Conservation (phyloP, 805 yeast genomes). For the Kuraishia floccosa region DNA sequence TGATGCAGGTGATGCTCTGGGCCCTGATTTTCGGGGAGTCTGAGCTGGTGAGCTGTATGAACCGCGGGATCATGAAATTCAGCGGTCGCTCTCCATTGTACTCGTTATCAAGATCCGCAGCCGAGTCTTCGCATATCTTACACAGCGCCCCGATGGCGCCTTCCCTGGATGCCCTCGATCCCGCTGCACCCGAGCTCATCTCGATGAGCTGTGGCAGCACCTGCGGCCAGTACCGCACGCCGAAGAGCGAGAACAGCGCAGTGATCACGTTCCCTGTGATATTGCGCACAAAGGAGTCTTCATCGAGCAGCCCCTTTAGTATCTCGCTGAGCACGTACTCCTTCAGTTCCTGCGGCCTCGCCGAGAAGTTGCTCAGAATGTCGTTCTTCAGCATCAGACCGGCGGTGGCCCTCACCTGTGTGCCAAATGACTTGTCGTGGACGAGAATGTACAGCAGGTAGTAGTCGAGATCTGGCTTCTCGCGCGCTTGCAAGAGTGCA, state of each 20-base stretch:
- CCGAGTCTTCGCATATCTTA: conserved; percentile 87
- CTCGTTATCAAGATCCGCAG: conserved; percentile 49
- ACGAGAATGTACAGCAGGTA: conserved; percentile 66
- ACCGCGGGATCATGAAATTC: conserved; percentile 52
- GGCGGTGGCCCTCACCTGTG: conserved; percentile 73
- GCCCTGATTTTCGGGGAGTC: conserved; percentile 40
- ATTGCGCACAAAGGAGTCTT: conserved; percentile 57
- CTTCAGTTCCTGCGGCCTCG: conserved; percentile 16
- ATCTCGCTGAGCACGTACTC: conserved; percentile 22
- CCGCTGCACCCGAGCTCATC: conserved; percentile 37
- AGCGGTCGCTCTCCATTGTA: conserved; percentile 59
- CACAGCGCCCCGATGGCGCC: conserved; percentile 76
- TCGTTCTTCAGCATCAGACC: conserved; percentile 79
- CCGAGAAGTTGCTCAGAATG: conserved; percentile 29
- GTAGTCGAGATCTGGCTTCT: conserved; percentile 70
- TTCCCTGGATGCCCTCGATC: conserved; percentile 36
- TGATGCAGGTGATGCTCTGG: conserved; percentile 58
- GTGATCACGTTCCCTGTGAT: conserved; percentile 89
- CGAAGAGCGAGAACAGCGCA: conserved; percentile 56
- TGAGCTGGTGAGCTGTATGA: conserved; percentile 38
- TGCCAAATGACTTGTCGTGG: conserved; percentile 31
- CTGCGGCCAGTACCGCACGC: conserved; percentile 65
- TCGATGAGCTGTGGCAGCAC: conserved; percentile 59
- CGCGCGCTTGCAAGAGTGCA: conserved; percentile 58
- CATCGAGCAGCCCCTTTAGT: conserved; percentile 37